Percentiles rank a stretch among this genome's conserved stretches.
phyloP scores from a whole-genome alignment of 1,284 basidiomycete species.

The Moesziomyces parantarcticus region DNA sequence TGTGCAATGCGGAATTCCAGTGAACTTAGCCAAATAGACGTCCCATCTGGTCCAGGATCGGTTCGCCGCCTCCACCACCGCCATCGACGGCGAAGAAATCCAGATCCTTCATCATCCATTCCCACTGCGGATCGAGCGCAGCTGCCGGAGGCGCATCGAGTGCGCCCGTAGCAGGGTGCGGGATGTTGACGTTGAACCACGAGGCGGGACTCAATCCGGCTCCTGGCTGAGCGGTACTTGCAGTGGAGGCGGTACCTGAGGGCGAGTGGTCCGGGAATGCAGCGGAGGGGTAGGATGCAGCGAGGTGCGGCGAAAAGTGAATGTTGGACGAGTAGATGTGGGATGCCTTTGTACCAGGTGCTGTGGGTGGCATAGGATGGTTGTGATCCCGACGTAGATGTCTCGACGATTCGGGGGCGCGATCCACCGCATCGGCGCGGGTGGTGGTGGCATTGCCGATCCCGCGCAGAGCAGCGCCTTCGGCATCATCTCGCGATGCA shows the following conservation, averaged over 20 bases:
- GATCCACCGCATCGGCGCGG: too few relatives aligned
- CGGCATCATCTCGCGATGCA: not conserved
- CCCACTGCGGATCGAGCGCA: constrained; percentile 25
- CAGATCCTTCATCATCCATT: constrained; percentile 47
- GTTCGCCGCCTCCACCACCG: constrained; percentile 38
- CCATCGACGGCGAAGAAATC: constrained; percentile 42
- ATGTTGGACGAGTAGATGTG: constrained; percentile 21
- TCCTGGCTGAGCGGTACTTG: not conserved
- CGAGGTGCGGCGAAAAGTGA: constrained; percentile 12
- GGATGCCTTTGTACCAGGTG: constrained; percentile 18
- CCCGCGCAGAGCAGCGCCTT: too few relatives aligned
- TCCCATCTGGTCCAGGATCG: constrained; percentile 48
- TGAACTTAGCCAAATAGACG: constrained; percentile 27
- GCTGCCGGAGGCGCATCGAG: not conserved
- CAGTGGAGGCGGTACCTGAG: not conserved
- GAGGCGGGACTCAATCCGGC: constrained; percentile 8
- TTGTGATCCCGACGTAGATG: constrained; percentile 13
- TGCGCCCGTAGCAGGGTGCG: not conserved
- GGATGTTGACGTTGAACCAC: constrained; percentile 9
- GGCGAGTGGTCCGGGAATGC: not conserved
- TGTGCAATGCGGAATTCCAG: too few relatives aligned
- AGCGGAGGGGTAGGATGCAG: not conserved
- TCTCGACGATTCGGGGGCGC: not conserved
- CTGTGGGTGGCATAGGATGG: not conserved
- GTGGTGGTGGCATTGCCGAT: too few relatives aligned